Base-by-base conservation (phyloP, 768 basidiomycete genomes). In the Cystoderma amianthinum region DNA sequence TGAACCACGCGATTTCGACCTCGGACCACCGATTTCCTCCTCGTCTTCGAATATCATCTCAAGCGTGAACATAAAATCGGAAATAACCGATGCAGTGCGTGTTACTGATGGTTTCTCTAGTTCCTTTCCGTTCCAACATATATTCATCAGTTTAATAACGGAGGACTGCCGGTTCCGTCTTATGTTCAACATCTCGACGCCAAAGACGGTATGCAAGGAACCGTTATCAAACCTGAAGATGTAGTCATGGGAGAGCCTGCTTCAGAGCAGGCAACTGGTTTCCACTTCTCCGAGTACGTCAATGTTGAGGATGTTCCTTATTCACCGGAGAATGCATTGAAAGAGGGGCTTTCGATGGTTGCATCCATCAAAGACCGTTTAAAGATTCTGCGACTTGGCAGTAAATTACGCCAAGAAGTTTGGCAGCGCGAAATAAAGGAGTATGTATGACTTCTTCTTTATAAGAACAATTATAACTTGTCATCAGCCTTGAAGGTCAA, bases 371-470 rank as follows among this genome's bases (percentile, higher is more conserved):
- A 72, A 51, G 52, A 58, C 3, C 51, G 54, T 37, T 54, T 80
- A 32, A 61, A 68, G 42, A 63, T 53, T 15, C 47, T 79, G 42
- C 60, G 74, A 40, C 51, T 80, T 2, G 76, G 76, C 13, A 76
- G 71, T 49, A 74, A 74, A 50, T 55, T 78, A 37, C 67, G 80
- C 11, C 59, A 74, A 46, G 76, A 79, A 13, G 77, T 80, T 2
- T 82, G 80, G 78, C 52, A 64, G 33, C 63, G 71, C 11, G 78
- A 82, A 38, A 58, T 78, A 11, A 56, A 62, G 21, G 24, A 21
- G 20, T 36, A 17, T 25, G 30, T 36, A 10, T n/a, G 10, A 15
- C 17, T 15, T 16, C 17, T 10, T 36, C 34, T 7, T n/a, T 6
- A 7, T 36, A 10, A 19, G 6, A 7, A 15, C 16, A 7, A 7